These are phyloP conservation scores for Claviceps maximensis DNA, from an alignment of 2,329 filamentous ascomycete genomes.

Conservation along the genomic window DNA sequence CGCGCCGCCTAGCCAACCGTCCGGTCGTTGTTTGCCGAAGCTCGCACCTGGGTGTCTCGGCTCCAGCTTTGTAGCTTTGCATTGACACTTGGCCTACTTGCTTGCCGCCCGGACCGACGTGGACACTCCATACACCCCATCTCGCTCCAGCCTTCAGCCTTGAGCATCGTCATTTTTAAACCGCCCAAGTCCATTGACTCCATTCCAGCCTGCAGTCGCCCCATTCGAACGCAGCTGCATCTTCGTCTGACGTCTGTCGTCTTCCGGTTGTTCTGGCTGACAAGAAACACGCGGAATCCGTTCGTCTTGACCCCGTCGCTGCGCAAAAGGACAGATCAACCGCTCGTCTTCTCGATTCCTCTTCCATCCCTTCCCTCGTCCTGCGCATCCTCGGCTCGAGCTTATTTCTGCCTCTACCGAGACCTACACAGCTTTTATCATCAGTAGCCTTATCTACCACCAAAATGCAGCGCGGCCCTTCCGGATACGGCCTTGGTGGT, in stretches of 20 bases:
- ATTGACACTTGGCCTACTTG: not conserved
- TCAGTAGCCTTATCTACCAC: not conserved
- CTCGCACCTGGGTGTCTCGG: not conserved
- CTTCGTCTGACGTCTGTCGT: not conserved
- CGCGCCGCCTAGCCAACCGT: not conserved
- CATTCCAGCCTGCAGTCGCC: not conserved
- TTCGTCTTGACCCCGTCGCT: not conserved
- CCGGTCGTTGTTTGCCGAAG: not conserved
- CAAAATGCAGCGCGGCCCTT: slow-evolving; percentile 48
- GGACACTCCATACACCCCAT: not conserved
- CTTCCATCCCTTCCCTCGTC: not conserved
- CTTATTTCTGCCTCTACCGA: not conserved
- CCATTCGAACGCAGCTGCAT: not conserved
- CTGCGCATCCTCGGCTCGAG: not conserved
- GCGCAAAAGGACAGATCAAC: not conserved
- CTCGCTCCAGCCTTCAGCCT: not conserved
- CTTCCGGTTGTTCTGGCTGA: not conserved
- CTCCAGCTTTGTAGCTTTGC: not conserved
- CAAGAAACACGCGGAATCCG: not conserved
- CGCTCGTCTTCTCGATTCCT: not conserved
- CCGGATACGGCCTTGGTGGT: slow-evolving; percentile 72
- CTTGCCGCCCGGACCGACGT: not conserved
- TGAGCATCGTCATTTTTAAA: not conserved
- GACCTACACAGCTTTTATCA: not conserved
- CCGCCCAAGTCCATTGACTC: not conserved